These are phyloP conservation scores for Candida hispaniensis DNA, from an alignment of 805 yeast species.

Conservation along the genomic window DNA sequence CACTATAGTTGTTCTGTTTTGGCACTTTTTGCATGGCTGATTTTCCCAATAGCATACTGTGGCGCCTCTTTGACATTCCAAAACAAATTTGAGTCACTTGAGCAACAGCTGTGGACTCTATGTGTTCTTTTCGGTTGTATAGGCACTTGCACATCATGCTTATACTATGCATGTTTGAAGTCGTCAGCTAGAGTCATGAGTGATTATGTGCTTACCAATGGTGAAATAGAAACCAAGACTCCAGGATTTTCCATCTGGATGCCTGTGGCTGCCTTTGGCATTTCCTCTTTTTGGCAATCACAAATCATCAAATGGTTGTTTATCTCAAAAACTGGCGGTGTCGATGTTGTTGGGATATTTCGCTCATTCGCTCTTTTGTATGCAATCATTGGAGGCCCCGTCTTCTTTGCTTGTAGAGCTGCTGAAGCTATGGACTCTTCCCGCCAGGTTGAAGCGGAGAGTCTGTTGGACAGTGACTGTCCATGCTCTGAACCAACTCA, in stretches of 20 bases:
- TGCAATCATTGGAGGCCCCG: conserved; percentile 21
- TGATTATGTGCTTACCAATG: conserved; percentile 3
- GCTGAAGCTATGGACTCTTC: conserved; percentile 7
- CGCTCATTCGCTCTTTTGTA: conserved; percentile 21
- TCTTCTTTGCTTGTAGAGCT: conserved; percentile 21
- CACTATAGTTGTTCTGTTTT: conserved; percentile 72
- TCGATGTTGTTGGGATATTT: conserved; percentile 19
- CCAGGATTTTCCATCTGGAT: conserved; percentile 76
- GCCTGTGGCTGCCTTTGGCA: conserved; percentile 82
- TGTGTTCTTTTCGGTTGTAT: conserved; percentile 25
- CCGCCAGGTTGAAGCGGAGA: conserved; percentile 3
- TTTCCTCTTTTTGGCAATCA: conserved; percentile 66
- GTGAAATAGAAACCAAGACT: conserved; percentile 50
- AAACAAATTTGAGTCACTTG: conserved; percentile 16
- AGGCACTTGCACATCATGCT: conserved; percentile 33
- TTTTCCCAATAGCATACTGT: conserved; percentile 61
- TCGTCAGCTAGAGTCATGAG: conserved; percentile 56
- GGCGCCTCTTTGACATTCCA: conserved; percentile 35
- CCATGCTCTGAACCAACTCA: conserved; percentile 9
- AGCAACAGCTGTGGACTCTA: no score
- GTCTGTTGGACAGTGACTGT: conserved; percentile 3
- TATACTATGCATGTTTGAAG: conserved; percentile 30
- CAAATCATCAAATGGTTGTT: conserved; percentile 40
- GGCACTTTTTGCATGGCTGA: conserved; percentile 46
- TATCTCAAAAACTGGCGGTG: conserved; percentile 19